phyloP scores from a whole-genome alignment of 2,329 filamentous ascomycete species.

The Xylaria sp. region DNA sequence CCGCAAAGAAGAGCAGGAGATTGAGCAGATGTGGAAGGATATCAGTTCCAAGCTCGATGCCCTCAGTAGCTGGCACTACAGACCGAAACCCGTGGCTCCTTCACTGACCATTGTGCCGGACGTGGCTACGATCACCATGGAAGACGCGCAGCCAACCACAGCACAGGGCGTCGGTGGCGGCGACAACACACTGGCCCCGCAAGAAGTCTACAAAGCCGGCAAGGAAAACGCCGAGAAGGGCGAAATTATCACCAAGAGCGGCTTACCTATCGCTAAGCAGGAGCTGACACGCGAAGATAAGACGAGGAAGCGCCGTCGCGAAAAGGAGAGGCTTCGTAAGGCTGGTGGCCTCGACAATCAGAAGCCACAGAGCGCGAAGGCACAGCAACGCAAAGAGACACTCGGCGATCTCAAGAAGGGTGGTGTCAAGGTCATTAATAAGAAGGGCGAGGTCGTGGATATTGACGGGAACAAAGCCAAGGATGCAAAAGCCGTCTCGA shows the following conservation, averaged over 20 bases:
- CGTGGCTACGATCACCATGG: constrained; percentile 91
- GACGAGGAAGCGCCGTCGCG: constrained; percentile 75
- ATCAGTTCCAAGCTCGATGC: constrained; percentile 84
- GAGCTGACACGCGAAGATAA: constrained; percentile 93
- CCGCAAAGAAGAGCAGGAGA: constrained; percentile 82
- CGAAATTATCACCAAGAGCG: constrained; percentile 80
- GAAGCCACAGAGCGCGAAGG: constrained; percentile 67
- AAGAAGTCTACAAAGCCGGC: constrained; percentile 90
- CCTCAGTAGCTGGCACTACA: constrained; percentile 94
- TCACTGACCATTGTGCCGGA: constrained; percentile 87
- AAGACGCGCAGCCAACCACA: constrained; percentile 90
- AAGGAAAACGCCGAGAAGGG: constrained; percentile 70
- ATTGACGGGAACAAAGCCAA: constrained; percentile 82
- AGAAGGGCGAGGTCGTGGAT: constrained; percentile 85
- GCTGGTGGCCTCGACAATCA: constrained; percentile 60
- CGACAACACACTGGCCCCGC: constrained; percentile 84
- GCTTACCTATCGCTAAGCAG: constrained; percentile 79
- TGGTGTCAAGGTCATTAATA: constrained; percentile 90
- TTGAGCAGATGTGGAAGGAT: constrained; percentile 83
- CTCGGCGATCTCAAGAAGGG: constrained; percentile 67
- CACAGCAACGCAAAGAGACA: constrained; percentile 61
- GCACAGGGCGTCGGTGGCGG: constrained; percentile 76
- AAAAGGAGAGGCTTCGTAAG: constrained; percentile 87
- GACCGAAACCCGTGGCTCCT: constrained; percentile 84
- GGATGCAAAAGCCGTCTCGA: constrained; percentile 60